A percentile compares a stretch with the other conserved stretches of the same genome.
Conservation (phyloP, 306 rosid genomes). For the Sicyos edulis region DNA sequence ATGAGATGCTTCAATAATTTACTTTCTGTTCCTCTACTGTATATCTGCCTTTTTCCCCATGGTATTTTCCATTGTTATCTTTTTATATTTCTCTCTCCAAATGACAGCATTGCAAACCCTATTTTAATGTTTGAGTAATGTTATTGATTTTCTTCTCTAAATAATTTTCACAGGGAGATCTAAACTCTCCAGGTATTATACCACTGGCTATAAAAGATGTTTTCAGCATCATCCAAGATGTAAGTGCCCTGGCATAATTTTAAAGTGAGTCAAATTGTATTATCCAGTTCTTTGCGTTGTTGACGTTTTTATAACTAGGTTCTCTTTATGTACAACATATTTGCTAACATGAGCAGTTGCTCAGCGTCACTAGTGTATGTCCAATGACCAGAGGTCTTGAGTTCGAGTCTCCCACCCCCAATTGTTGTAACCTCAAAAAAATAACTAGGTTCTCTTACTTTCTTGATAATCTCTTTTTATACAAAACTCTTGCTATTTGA, state of each 20-base stretch:
- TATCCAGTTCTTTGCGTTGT: background rate
- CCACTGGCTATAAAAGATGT: constrained; percentile 98
- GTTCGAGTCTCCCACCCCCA: no score
- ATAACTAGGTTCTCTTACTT: background rate
- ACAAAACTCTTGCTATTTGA: background rate
- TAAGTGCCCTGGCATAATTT: constrained; percentile 36
- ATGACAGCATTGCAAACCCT: background rate
- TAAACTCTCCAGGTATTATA: constrained; percentile 78
- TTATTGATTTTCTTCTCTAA: constrained; percentile 19
- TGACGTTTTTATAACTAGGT: background rate
- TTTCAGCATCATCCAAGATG: constrained; percentile 96
- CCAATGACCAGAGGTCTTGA: no score
- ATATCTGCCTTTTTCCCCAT: background rate
- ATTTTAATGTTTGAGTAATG: background rate
- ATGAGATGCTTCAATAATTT: background rate
- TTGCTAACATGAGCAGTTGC: no score
- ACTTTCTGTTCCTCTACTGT: background rate
- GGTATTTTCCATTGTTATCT: background rate
- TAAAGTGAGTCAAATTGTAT: background rate
- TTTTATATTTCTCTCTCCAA: background rate
- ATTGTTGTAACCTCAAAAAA: no score
- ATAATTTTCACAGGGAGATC: constrained; percentile 75
- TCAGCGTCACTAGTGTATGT: no score
- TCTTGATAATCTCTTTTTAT: background rate
- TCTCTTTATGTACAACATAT: no score